Evolutionary conservation across 805 yeast species (phyloP), one percentile per base, ranked within the genome.

Genomic region (Pichia scutulata): DNA sequence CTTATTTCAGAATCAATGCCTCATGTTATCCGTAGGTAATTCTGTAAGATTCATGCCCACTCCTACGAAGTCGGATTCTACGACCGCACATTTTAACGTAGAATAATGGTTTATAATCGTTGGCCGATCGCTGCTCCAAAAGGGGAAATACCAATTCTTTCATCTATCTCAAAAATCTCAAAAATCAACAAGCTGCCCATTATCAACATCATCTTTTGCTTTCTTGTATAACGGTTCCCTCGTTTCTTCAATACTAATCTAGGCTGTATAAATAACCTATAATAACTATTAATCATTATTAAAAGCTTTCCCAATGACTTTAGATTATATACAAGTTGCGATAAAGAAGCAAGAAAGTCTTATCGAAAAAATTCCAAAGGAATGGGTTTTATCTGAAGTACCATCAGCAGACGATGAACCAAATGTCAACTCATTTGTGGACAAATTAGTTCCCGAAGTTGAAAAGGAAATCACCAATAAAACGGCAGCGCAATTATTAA

Each of bases 351-450:
- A 57, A 14, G 43, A 48, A 7, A 46, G 46, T 8, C 40, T 51
- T 1, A 9, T 47, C 8, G 52, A 55, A n/a, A 57, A 59, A 44
- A 66, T 67, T 40, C 70, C 71, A 8, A 21, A 45, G 10, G 63
- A 65, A 41, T 67, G 71, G 71, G 46, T 56, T n/a, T 45, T 66
- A 16, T 45, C 41, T 1, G 3, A 18, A 5, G 51, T 65, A n/a
- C 70, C 71, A 7, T 13, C 62, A 3, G 56, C 64, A 4, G 65
- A 63, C 18, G 60, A 63, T 28, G 60, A 57, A 26, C 63, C 62
- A 9, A 58, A 59, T 41, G 66, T 59, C 1, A 53, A 54, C 19
- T 25, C 30, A 1, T 63, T 47, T 40, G 41, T 66, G 8, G 60
- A 60, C 23, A 48, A 48, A 5, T 42, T 63, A 4, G 43, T 66